Conservation (phyloP, 2,329 filamentous ascomycete species). For the Teratosphaeriaceae sp. region DNA sequence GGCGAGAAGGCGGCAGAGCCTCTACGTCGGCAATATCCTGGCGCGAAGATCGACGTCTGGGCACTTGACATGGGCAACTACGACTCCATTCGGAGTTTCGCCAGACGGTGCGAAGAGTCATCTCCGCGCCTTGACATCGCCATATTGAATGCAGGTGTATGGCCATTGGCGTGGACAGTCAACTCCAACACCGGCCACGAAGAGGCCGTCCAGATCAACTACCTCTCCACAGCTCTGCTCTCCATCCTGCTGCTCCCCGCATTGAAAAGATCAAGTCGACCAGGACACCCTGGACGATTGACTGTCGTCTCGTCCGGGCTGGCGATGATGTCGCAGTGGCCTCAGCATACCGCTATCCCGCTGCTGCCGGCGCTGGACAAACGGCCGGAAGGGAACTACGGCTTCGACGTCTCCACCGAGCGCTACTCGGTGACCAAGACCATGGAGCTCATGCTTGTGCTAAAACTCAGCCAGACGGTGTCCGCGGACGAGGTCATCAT, state of each 20-base stretch:
- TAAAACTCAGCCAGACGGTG: conserved; percentile 6
- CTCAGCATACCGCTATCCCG: not conserved
- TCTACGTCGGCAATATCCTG: conserved; percentile 17
- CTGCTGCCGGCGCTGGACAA: conserved; percentile 7
- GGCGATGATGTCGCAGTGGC: not conserved
- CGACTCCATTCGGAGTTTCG: conserved; percentile 17
- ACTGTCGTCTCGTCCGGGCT: conserved; percentile 9
- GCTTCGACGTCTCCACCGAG: not conserved
- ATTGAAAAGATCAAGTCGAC: conserved; percentile 15
- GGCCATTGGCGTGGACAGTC: conserved; percentile 15
- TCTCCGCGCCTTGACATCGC: conserved; percentile 30
- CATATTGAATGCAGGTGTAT: conserved; percentile 36
- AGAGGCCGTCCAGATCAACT: conserved; percentile 50
- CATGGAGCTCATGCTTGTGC: conserved; percentile 7
- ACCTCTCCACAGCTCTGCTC: conserved; percentile 50
- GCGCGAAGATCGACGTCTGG: conserved; percentile 28
- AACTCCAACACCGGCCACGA: conserved; percentile 30
- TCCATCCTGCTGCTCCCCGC: conserved; percentile 43
- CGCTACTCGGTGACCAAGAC: conserved; percentile 11
- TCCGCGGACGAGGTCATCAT: conserved; percentile 2
- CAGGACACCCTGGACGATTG: conserved; percentile 5
- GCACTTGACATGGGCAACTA: conserved; percentile 21
- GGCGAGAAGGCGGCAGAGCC: conserved; percentile 26
- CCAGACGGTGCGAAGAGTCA: conserved; percentile 18
- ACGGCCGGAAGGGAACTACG: too few species aligned